Conservation (phyloP, 2,329 filamentous ascomycete genomes). For the Daldinia sp. region DNA sequence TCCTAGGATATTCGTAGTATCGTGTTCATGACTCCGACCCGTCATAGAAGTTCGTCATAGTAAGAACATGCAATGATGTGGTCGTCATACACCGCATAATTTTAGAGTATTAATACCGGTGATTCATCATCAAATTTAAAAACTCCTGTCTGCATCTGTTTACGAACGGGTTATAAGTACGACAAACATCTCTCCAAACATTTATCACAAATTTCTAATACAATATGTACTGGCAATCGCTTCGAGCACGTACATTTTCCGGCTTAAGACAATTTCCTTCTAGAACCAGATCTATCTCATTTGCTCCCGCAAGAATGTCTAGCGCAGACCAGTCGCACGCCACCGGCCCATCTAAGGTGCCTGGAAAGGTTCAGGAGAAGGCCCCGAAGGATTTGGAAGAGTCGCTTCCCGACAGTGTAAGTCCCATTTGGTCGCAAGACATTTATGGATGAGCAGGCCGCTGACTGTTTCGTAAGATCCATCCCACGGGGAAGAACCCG, state of each 20-base stretch:
- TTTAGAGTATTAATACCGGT: neutral
- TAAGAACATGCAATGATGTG: neutral
- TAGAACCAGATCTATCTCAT: conserved; percentile 4
- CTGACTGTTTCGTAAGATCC: conserved; percentile 8
- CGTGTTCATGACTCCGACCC: neutral
- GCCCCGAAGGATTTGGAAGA: conserved; percentile 27
- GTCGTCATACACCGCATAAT: conserved; percentile 16
- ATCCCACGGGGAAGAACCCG: conserved; percentile 21
- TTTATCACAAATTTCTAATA: neutral
- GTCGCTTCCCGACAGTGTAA: conserved; percentile 26
- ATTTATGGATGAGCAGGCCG: neutral
- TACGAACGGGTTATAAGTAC: conserved; percentile 9
- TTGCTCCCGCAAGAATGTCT: conserved; percentile 12
- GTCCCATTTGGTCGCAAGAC: neutral
- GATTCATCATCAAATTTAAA: conserved; percentile 19
- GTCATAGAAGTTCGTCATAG: conserved; percentile 11
- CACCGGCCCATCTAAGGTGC: conserved; percentile 29
- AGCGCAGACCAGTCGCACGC: conserved; percentile 27
- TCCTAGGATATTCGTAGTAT: neutral
- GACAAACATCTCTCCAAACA: neutral
- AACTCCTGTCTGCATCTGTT: neutral
- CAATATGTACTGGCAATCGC: conserved; percentile 16
- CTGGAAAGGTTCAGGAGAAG: conserved; percentile 27
- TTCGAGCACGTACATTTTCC: conserved; percentile 6
- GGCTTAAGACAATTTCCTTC: neutral